Conservation (phyloP, 345 rosid genomes). For the Syzygium oleosum region DNA sequence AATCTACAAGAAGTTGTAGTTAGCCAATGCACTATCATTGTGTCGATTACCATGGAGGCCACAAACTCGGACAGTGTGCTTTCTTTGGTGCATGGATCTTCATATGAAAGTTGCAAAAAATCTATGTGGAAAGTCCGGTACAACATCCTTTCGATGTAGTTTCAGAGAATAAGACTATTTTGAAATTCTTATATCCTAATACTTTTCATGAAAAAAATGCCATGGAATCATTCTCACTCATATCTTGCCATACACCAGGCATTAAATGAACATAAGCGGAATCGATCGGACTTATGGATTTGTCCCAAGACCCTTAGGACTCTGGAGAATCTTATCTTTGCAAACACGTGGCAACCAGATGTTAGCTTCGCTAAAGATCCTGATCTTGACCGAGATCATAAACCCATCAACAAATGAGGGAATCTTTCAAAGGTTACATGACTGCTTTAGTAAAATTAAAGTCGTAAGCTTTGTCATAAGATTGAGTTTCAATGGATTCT, state of each 20-base stretch:
- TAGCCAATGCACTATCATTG: neutral
- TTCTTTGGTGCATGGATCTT: neutral
- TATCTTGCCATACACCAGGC: neutral
- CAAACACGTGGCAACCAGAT: neutral
- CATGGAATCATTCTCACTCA: too few relatives aligned
- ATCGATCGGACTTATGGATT: neutral
- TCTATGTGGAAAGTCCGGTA: neutral
- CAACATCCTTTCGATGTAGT: neutral
- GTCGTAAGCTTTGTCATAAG: neutral
- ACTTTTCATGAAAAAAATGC: too few relatives aligned
- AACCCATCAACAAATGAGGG: neutral
- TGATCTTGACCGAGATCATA: neutral
- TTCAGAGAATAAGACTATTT: neutral
- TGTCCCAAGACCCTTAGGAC: fast-evolving
- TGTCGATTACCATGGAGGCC: neutral
- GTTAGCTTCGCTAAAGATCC: fast-evolving
- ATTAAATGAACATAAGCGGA: neutral
- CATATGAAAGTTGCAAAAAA: neutral
- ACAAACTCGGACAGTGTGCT: neutral
- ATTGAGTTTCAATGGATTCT: too few relatives aligned
- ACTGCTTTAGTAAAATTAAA: neutral
- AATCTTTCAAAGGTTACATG: fast-evolving
- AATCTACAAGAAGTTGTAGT: neutral
- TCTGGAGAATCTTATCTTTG: neutral
- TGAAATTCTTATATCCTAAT: too few relatives aligned